Conservation (phyloP, 2,329 filamentous ascomycete species). For the Diplodia intermedia region DNA sequence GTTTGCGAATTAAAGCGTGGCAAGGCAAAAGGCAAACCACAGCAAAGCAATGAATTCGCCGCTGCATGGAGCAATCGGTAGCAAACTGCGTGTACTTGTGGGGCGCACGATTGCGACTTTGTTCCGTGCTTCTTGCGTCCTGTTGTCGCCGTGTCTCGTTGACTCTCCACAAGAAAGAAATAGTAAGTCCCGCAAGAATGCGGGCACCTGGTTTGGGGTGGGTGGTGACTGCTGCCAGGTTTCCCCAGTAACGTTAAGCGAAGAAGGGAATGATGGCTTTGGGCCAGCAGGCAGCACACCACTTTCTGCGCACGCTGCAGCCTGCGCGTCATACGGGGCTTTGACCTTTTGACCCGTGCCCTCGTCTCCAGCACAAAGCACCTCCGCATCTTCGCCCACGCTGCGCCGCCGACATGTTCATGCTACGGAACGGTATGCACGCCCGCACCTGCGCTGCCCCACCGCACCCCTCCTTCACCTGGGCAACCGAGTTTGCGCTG, state of each 20-base stretch:
- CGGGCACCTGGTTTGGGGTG: neutral
- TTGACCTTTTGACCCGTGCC: conserved; percentile 22
- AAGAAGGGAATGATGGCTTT: conserved; percentile 31
- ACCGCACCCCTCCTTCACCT: conserved; percentile 28
- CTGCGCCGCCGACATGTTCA: conserved; percentile 44
- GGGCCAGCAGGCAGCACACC: conserved; percentile 13
- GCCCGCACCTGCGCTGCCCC: conserved; percentile 37
- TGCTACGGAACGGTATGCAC: conserved; percentile 51
- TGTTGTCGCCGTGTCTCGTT: too few species aligned
- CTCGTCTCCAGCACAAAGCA: conserved; percentile 24
- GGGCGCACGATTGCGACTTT: too few species aligned
- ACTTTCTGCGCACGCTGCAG: conserved; percentile 24
- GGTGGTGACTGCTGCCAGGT: conserved; percentile 19
- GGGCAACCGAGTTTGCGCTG: conserved; percentile 28
- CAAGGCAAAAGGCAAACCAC: too few species aligned
- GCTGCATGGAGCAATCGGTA: too few species aligned
- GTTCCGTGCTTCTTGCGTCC: too few species aligned
- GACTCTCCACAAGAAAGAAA: neutral
- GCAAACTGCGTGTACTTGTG: too few species aligned
- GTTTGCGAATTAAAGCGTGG: too few species aligned
- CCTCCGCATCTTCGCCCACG: conserved; percentile 13
- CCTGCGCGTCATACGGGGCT: conserved; percentile 25
- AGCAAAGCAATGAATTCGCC: too few species aligned
- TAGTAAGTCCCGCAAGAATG: neutral
- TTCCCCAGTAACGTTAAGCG: conserved; percentile 31